Evolutionary conservation across 805 yeast genomes (phyloP), one percentile per base, ranked within the genome.

Genomic region (Pichia scutulata): DNA sequence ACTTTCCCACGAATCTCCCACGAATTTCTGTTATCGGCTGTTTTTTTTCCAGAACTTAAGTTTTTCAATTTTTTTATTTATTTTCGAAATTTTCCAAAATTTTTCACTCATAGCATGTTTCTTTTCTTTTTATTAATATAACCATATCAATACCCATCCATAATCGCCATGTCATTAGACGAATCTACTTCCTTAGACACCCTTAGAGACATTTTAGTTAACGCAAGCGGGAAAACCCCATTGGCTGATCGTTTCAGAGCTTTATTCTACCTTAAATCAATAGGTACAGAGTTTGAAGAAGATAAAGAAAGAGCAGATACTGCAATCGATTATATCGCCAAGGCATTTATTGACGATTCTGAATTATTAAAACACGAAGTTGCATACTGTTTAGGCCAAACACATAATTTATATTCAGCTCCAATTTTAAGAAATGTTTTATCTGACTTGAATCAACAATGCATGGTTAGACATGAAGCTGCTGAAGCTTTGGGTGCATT

Each of bases 401-500:
- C 97, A 44, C 83, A 86, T 65, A 90, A 90, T 70, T 64, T 82
- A 58, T 68, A 78, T 50, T 89, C 96, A 52, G 86, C 92, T 53
- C 84, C 87, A 45, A 75, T 81, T 45, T 76, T 93, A 53, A 78
- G 88, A 66, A 75, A 75, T 8, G 96, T 89, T 22, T 75, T 93
- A 60, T 69, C 70, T 45, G 82, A 84, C 65, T 62, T 65, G 23
- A 57, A 72, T 16, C 98, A 92, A 72, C 93, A 86, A 64, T 75
- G 86, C 53, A 93, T 93, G 98, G 99, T 93, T 37, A 85, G 99
- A 68, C 99, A 93, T 68, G 99, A 93, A 69, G 99, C 99, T 18
- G 99, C 99, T 8, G 99, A 93, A 70, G 99, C 98, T 41, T 75
- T 93, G 49, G 99, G 99, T 54, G 99, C 99, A 42, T 74, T 93